Evolutionary conservation across 208 protist species (phyloP).

Genomic region (Acanthamoeba castellanii): DNA sequence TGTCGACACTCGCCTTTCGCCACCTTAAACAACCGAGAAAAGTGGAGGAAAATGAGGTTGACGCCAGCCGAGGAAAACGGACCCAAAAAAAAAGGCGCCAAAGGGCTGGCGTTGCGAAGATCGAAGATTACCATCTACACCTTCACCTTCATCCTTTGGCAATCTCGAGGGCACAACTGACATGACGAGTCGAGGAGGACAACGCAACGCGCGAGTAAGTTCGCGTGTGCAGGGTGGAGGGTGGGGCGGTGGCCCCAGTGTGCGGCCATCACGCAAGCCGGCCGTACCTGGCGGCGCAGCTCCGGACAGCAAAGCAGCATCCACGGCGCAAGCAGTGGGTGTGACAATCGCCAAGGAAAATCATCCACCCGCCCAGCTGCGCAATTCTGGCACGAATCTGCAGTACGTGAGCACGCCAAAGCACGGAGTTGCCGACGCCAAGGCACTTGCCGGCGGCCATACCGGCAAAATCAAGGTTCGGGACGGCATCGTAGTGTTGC

Average conservation of each 20-base stretch:
- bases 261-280: background rate
- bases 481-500: slow-evolving; percentile 34
- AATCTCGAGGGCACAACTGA: too few species aligned
- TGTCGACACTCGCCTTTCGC: background rate
- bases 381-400: background rate
- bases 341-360: background rate
- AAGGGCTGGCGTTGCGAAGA: too few species aligned
- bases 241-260: background rate
- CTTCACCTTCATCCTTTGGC: too few species aligned
- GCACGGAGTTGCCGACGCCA: background rate
- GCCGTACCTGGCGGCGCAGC: background rate
- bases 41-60: background rate
- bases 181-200: background rate
- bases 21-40: background rate
- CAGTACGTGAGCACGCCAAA: background rate
- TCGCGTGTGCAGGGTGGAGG: slow-evolving; percentile 16
- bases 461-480: background rate
- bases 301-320: background rate
- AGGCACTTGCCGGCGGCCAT: background rate
- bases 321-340: background rate
- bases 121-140: too few species aligned
- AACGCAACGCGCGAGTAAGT: background rate
- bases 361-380: background rate
- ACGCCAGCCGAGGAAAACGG: background rate
- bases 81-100: background rate